Evolutionary conservation across 768 basidiomycete genomes (phyloP).

Genomic region (Trametes punicea): DNA sequence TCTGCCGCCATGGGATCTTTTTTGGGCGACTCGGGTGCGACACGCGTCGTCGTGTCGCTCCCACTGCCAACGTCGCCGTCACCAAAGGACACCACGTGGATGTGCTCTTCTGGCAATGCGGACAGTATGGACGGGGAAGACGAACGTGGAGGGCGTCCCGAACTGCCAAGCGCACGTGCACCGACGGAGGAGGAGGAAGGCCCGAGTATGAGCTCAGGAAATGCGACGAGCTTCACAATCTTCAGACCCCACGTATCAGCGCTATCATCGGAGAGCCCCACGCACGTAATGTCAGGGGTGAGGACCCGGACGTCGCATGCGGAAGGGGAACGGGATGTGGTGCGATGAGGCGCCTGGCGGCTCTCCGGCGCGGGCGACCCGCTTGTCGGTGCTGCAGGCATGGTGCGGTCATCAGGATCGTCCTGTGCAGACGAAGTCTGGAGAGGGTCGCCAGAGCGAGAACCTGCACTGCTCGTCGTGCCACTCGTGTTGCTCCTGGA

Average conservation of each 20-base stretch:
- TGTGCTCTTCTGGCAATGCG: conserved; percentile 11
- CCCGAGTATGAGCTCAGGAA: conserved; percentile 61
- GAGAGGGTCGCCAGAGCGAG: conserved; percentile 3
- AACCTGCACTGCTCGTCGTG: conserved; percentile 21
- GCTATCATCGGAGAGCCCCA: conserved; percentile 66
- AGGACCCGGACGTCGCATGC: conserved; percentile 60
- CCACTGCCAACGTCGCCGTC: conserved; percentile 22
- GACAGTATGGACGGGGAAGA: not conserved
- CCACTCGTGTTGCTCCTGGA: conserved; percentile 40
- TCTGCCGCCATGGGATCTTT: conserved; percentile 15
- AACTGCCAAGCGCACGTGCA: not conserved
- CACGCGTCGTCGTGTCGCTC: conserved; percentile 26
- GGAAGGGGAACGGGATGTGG: conserved; percentile 52
- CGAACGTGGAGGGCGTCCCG: not conserved
- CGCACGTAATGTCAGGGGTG: conserved; percentile 69
- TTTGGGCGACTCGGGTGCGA: conserved; percentile 23
- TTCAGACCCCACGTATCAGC: conserved; percentile 74
- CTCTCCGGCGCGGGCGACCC: not conserved
- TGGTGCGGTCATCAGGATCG: not conserved
- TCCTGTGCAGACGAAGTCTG: not conserved
- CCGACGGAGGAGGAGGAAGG: not conserved
- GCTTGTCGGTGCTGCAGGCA: not conserved
- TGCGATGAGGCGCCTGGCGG: conserved; percentile 26
- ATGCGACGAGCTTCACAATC: conserved; percentile 74
- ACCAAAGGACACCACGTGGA: conserved; percentile 5